A percentile compares a stretch with the other conserved stretches of the same genome.
phyloP scores from a whole-genome alignment of 2,329 filamentous ascomycete genomes.

The Fusarium buharicum region DNA sequence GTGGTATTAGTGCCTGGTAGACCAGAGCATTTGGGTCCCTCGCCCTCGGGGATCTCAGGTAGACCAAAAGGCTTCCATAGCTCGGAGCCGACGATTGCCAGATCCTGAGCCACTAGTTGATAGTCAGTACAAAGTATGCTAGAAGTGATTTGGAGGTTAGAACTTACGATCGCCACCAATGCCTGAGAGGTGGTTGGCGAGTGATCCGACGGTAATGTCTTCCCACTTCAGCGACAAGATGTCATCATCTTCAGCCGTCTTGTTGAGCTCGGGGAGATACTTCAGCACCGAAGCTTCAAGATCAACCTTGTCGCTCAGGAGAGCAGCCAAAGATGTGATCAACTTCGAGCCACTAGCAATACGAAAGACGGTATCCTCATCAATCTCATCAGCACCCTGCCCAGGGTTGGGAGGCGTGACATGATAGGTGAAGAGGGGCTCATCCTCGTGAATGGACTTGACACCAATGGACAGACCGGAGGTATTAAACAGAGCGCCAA shows the following conservation, averaged over 20 bases:
- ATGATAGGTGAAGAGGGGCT: slow-evolving; percentile 53
- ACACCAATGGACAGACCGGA: slow-evolving; percentile 54
- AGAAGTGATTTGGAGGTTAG: neutral
- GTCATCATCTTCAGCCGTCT: slow-evolving; percentile 41
- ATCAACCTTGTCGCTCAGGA: slow-evolving; percentile 47
- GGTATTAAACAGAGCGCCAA: slow-evolving; percentile 43
- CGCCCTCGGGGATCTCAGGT: slow-evolving; percentile 45
- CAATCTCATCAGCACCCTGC: slow-evolving; percentile 41
- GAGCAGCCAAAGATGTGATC: slow-evolving; percentile 47
- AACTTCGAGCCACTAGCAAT: slow-evolving; percentile 52
- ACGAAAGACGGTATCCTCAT: slow-evolving; percentile 50
- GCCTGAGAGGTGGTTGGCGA: slow-evolving; percentile 59
- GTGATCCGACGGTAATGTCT: slow-evolving; percentile 57
- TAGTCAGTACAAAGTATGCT: slow-evolving; percentile 2
- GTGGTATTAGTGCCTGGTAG: slow-evolving; percentile 48
- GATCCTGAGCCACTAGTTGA: slow-evolving; percentile 48
- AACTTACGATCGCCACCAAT: slow-evolving; percentile 52
- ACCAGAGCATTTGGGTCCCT: slow-evolving; percentile 50
- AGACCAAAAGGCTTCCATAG: slow-evolving; percentile 49
- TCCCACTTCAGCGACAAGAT: slow-evolving; percentile 57
- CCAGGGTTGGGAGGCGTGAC: slow-evolving; percentile 51
- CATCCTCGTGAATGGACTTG: slow-evolving; percentile 55
- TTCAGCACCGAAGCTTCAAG: slow-evolving; percentile 57
- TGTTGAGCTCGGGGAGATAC: slow-evolving; percentile 55
- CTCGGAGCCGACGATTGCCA: slow-evolving; percentile 42